Conservation (phyloP, 305 asterid genomes). For the Ajuga reptans region DNA sequence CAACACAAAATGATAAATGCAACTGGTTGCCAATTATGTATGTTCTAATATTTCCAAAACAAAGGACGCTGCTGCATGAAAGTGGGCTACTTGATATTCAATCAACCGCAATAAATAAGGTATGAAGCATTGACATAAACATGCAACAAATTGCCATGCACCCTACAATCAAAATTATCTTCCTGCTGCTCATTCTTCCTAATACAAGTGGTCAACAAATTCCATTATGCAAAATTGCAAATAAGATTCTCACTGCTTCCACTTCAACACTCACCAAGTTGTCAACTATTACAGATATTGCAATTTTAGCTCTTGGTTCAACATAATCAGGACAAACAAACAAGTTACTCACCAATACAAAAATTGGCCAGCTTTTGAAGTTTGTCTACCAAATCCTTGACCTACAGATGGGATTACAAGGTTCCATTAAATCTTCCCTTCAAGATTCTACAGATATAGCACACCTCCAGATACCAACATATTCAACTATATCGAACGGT, state of each 20-base stretch:
- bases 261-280: not conserved
- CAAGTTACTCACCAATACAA: conserved; percentile 56
- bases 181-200: not conserved
- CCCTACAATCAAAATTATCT: not conserved
- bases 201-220: not conserved
- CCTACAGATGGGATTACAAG: conserved; percentile 43
- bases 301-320: conserved; percentile 12
- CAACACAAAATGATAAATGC: not conserved
- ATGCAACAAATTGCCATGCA: not conserved
- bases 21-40: not conserved
- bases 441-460: conserved; percentile 1
- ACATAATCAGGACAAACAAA: conserved; percentile 17
- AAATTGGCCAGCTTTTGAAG: conserved; percentile 64
- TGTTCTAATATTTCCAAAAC: not conserved
- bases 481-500: conserved; percentile 6
- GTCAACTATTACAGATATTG: not conserved
- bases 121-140: not conserved
- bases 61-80: not conserved
- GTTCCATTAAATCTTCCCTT: conserved; percentile 11
- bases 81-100: not conserved
- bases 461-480: conserved; percentile 12
- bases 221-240: not conserved
- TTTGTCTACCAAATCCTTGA: conserved; percentile 52
- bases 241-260: not conserved
- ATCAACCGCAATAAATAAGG: not conserved